Conservation (phyloP, 495 filamentous ascomycete species). For the Amorphotheca resinae region DNA sequence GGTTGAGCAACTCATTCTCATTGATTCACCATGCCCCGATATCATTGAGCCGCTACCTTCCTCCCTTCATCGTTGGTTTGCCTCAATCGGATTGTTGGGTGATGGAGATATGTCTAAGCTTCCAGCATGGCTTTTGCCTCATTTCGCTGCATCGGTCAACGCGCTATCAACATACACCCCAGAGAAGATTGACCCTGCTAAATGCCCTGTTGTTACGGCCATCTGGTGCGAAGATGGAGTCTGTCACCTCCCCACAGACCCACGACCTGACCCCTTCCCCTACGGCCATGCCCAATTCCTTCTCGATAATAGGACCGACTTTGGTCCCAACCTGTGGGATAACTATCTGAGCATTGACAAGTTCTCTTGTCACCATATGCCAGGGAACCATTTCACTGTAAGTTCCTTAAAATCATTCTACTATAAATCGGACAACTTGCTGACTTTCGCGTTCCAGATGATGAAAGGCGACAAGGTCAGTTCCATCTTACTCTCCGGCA, state of each 20-base stretch:
- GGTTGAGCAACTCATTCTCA: conserved; percentile 63
- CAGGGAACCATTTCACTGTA: conserved; percentile 51
- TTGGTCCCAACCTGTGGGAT: conserved; percentile 71
- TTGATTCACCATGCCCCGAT: conserved; percentile 72
- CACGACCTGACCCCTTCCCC: conserved; percentile 54
- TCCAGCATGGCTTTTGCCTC: conserved; percentile 68
- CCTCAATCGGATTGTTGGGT: conserved; percentile 67
- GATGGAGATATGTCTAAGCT: conserved; percentile 46
- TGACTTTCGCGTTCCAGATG: too few species aligned
- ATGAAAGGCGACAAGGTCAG: conserved; percentile 47
- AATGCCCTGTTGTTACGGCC: conserved; percentile 52
- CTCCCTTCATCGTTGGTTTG: conserved; percentile 68
- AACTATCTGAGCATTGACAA: conserved; percentile 51
- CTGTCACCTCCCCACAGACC: conserved; percentile 55
- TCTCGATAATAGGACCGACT: conserved; percentile 65
- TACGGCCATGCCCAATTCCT: conserved; percentile 69
- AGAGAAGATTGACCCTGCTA: conserved; percentile 25
- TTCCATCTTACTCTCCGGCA: conserved; percentile 4
- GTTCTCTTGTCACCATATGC: conserved; percentile 50
- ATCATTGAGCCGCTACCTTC: conserved; percentile 67
- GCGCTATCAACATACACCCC: conserved; percentile 62
- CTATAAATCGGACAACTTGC: too few species aligned
- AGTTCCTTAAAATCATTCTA: not conserved
- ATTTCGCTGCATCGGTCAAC: conserved; percentile 70
- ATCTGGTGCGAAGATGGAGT: conserved; percentile 80